Conservation (phyloP, 1,284 basidiomycete genomes). For the Sanguinoderma infundibulare region DNA sequence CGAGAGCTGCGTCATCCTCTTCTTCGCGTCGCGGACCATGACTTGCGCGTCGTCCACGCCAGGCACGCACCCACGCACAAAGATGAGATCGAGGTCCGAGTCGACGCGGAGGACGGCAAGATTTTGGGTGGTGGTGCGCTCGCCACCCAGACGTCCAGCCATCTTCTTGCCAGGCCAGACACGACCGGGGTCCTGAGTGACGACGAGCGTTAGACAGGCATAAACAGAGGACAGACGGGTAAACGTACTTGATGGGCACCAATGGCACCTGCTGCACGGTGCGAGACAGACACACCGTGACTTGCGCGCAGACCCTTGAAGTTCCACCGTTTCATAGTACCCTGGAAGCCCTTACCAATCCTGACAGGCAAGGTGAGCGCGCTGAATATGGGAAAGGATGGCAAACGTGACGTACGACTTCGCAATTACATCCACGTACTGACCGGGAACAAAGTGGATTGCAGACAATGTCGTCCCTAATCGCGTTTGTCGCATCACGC, state of each 20-base stretch:
- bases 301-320: constrained; percentile 92
- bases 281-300: constrained; percentile 96
- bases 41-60: constrained; percentile 78
- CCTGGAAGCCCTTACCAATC: constrained; percentile 97
- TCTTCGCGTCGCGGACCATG: constrained; percentile 83
- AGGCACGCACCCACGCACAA: constrained; percentile 78
- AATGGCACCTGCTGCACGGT: constrained; percentile 92
- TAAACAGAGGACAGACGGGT: background rate
- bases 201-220: background rate
- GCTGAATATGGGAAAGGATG: background rate
- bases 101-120: constrained; percentile 91
- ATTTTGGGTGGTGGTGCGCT: constrained; percentile 87
- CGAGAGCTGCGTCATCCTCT: constrained; percentile 71
- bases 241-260: constrained; percentile 89
- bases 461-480: constrained; percentile 89
- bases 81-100: constrained; percentile 84
- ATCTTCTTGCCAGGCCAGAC: constrained; percentile 98
- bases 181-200: constrained; percentile 86
- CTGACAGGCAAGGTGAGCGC: constrained; percentile 44
- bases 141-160: constrained; percentile 92
- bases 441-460: constrained; percentile 96
- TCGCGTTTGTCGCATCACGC: constrained; percentile 4
- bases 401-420: constrained; percentile 72
- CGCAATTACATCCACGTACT: constrained; percentile 93
- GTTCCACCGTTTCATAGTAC: constrained; percentile 96